These are phyloP conservation scores for Trypanosoma rangeli DNA, from an alignment of 208 protist genomes.

Conservation along the genomic window DNA sequence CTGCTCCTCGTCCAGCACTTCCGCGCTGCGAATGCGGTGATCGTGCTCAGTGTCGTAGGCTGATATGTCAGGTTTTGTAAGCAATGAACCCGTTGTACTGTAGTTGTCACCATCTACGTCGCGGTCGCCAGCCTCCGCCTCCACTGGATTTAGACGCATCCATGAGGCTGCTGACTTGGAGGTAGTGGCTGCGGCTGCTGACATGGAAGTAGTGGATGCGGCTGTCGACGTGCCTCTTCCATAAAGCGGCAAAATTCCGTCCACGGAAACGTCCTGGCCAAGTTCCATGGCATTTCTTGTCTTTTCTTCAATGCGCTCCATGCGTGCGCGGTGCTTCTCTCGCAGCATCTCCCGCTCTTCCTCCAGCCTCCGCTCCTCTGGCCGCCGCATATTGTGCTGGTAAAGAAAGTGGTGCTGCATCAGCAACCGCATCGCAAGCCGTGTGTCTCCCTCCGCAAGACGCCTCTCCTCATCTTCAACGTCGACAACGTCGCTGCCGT, in stretches of 20 bases:
- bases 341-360: constrained; percentile 36
- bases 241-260: constrained; percentile 68
- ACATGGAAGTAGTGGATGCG: not conserved
- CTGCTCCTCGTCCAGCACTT: constrained; percentile 40
- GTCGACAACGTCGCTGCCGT: not conserved
- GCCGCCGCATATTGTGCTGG: constrained; percentile 26
- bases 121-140: constrained; percentile 16
- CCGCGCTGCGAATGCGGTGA: constrained; percentile 61
- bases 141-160: constrained; percentile 34
- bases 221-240: not conserved
- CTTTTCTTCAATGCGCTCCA: constrained; percentile 61
- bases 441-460: constrained; percentile 65
- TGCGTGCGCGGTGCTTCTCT: constrained; percentile 38
- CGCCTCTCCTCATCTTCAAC: constrained; percentile 32
- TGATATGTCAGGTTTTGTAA: constrained; percentile 69
- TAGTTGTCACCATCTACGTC: not conserved
- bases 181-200: not conserved
- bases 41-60: constrained; percentile 68
- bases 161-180: constrained; percentile 19
- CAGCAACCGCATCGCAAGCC: constrained; percentile 72
- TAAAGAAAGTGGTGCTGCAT: constrained; percentile 63
- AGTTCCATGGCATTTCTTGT: constrained; percentile 61
- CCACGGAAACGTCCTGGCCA: constrained; percentile 45
- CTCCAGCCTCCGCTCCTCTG: constrained; percentile 36
- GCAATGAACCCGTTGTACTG: constrained; percentile 23